Conservation (phyloP, 129 eudicot genomes). For the Flaveria sonorensis region DNA sequence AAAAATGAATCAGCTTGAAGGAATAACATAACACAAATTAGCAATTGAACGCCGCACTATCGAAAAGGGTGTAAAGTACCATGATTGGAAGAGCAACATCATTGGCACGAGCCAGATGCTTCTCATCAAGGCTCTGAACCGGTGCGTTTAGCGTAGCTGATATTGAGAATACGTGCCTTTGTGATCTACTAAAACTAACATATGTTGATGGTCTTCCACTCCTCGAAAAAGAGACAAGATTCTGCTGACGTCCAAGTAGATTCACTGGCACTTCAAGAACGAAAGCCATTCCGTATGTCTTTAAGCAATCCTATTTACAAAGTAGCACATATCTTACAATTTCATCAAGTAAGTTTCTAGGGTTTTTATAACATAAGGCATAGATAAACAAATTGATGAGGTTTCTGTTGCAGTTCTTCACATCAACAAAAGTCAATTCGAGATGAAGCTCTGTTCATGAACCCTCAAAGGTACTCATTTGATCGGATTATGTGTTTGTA, state of each 20-base stretch:
- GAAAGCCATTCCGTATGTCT: conserved; percentile 39
- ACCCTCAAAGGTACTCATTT: too few relatives aligned
- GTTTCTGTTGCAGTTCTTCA: conserved; percentile 2
- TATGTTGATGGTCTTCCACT: conserved; percentile 16
- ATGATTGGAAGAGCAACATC: conserved; percentile 46
- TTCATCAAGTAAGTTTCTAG: not conserved
- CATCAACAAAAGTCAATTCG: not conserved
- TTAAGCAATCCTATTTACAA: not conserved
- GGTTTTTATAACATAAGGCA: not conserved
- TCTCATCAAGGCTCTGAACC: conserved; percentile 29
- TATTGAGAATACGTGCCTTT: conserved; percentile 17
- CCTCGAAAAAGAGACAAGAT: conserved; percentile 21
- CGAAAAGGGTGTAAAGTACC: conserved; percentile 31
- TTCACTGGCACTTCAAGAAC: conserved; percentile 34
- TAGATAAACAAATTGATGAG: not conserved
- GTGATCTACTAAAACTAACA: conserved; percentile 16
- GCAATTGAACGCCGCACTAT: not conserved
- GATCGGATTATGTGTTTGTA: too few relatives aligned
- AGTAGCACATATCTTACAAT: not conserved
- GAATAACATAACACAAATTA: not conserved
- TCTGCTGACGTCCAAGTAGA: conserved; percentile 32
- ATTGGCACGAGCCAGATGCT: conserved; percentile 28
- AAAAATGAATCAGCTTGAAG: not conserved
- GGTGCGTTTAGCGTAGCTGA: conserved; percentile 37
- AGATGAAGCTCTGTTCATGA: too few relatives aligned